Evolutionary conservation across 2,329 filamentous ascomycete species (phyloP).

Genomic region (Monilinia aucupariae): DNA sequence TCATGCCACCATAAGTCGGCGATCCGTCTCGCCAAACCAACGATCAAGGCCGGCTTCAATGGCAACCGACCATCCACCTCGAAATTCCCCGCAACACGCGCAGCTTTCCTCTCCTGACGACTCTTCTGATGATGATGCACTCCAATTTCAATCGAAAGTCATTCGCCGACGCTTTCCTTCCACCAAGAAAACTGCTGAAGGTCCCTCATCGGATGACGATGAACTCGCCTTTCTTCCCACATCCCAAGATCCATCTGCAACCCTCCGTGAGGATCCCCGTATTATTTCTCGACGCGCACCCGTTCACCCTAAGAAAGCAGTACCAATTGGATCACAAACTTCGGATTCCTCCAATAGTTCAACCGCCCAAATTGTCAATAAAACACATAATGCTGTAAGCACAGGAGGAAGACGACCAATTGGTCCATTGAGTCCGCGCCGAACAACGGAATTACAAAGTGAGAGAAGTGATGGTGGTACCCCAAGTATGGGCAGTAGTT

Average conservation of each 20-base stretch:
- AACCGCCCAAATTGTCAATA: slow-evolving; percentile 22
- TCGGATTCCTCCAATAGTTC: slow-evolving; percentile 60
- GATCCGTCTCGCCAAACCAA: slow-evolving; percentile 29
- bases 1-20: slow-evolving; percentile 27
- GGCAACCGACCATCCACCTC: slow-evolving; percentile 15
- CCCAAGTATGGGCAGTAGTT: slow-evolving; percentile 79
- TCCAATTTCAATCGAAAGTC: slow-evolving; percentile 31
- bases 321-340: slow-evolving; percentile 37
- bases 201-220: slow-evolving; percentile 30
- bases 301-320: slow-evolving; percentile 22
- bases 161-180: slow-evolving; percentile 31
- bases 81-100: slow-evolving; percentile 21
- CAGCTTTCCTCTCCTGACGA: slow-evolving; percentile 25
- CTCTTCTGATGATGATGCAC: slow-evolving; percentile 25
- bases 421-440: slow-evolving; percentile 52
- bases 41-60: slow-evolving; percentile 22
- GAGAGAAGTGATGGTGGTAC: slow-evolving; percentile 64
- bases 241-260: slow-evolving; percentile 31
- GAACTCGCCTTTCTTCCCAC: slow-evolving; percentile 29
- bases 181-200: slow-evolving; percentile 28
- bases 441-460: slow-evolving; percentile 52
- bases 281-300: slow-evolving; percentile 19
- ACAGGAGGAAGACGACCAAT: slow-evolving; percentile 17
- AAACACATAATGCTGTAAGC: slow-evolving; percentile 9
- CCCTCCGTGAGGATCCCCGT: slow-evolving; percentile 29